Evolutionary conservation across 495 filamentous ascomycete genomes (phyloP).

Genomic region (Penicillium paxilli): DNA sequence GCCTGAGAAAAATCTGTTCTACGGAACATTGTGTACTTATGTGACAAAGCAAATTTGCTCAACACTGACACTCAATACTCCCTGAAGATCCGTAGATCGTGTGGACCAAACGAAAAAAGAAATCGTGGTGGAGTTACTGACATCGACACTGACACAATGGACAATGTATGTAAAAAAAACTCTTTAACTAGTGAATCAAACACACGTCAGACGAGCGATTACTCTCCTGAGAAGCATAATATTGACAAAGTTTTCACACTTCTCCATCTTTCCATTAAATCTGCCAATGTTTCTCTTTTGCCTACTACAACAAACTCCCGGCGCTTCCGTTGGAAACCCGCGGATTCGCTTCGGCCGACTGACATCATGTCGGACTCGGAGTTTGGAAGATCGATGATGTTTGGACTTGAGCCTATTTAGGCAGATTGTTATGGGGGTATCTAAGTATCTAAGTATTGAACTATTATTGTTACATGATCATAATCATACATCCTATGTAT

Average conservation of each 20-base stretch:
- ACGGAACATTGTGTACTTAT: no score
- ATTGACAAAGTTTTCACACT: not conserved
- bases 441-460: not conserved
- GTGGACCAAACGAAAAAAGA: slow-evolving; percentile 1
- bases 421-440: slow-evolving; percentile 10
- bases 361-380: not conserved
- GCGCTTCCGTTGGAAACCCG: slow-evolving; percentile 8
- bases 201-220: slow-evolving; percentile 2
- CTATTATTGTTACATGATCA: slow-evolving; percentile 6
- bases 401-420: slow-evolving; percentile 6
- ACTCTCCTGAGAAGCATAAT: not conserved
- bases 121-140: no score
- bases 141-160: not conserved
- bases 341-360: not conserved
- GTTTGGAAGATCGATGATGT: slow-evolving; percentile 12
- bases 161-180: not conserved
- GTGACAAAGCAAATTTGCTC: not conserved
- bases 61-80: not conserved
- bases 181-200: not conserved
- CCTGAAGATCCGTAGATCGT: not conserved
- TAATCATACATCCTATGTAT: no score
- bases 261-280: not conserved
- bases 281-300: not conserved
- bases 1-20: not conserved
- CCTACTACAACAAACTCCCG: slow-evolving; percentile 11